Evolutionary conservation across 2,329 filamentous ascomycete genomes (phyloP).

Genomic region (Venturiaceae sp.): DNA sequence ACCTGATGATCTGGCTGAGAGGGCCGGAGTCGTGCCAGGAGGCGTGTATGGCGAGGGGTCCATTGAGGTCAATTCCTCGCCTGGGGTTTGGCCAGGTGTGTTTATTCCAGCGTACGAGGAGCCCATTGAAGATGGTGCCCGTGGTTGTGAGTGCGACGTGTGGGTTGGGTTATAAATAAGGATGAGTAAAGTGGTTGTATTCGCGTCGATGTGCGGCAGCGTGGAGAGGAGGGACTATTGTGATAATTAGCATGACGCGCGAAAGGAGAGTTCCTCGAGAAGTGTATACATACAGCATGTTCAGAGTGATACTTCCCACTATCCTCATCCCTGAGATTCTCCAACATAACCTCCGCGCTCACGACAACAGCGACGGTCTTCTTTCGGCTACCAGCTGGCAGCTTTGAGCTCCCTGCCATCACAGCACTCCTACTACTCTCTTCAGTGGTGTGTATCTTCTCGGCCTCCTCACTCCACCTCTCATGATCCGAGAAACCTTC

Average conservation of each 20-base stretch:
- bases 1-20: constrained; percentile 25
- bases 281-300: constrained; percentile 59
- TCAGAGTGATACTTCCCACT: constrained; percentile 54
- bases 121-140: constrained; percentile 54
- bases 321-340: constrained; percentile 42
- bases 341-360: constrained; percentile 60
- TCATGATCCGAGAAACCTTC: constrained; percentile 56
- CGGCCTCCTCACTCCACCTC: constrained; percentile 85
- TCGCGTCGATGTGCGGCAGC: constrained; percentile 68
- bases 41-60: constrained; percentile 35
- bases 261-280: background rate
- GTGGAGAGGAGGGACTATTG: constrained; percentile 65
- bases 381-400: constrained; percentile 15
- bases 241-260: constrained; percentile 1
- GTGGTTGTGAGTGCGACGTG: constrained; percentile 38
- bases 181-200: constrained; percentile 69
- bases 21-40: constrained; percentile 23
- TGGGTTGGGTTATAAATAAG: constrained; percentile 74
- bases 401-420: constrained; percentile 14
- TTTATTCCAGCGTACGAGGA: constrained; percentile 87
- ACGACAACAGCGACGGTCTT: constrained; percentile 85
- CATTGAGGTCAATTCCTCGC: constrained; percentile 43
- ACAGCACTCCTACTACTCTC: constrained; percentile 23
- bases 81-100: constrained; percentile 54
- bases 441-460: constrained; percentile 37